Base-by-base conservation (phyloP, 1,139 yeast species). In the Yamadazyma jaroonii region DNA sequence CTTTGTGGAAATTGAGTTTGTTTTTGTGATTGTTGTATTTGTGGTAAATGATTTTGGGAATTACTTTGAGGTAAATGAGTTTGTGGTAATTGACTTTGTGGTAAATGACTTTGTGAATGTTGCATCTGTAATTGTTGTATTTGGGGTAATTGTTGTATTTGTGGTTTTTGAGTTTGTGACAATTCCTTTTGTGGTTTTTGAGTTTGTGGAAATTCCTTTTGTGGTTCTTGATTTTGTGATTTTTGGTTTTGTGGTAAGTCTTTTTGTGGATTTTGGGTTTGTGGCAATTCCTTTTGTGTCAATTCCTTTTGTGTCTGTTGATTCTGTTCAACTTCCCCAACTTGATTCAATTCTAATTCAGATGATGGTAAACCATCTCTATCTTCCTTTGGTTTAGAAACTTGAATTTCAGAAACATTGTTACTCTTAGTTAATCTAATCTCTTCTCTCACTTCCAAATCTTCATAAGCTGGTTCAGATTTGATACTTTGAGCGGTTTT, bases 401-500 rank as follows among this genome's bases (percentile, higher is more conserved):
- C n/a, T n/a, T 9, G 25, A 20, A 21, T 34, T 9, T 35, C 29
- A 2, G 49, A 45, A 2, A 50, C 45, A 23, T 40, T 42, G 28
- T 41, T 45, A 28, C 50, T 46, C 33, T 45, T 47, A n/a, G 41
- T 45, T 5, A 45, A 36, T 10, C 49, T 36, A 3, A 35, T 28
- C 9, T 31, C 17, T 5, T 29, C 33, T 3, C 23, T 26, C 9
- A 15, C 15, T 5, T 23, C 26, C n/a, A 33, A 9, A 25, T 37
- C 37, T 10, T 34, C 38, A 12, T 25, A n/a, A 1, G 38, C 38
- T 20, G 47, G 43, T 33, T 50, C 53, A 9, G 49, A 42, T 22
- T 44, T 47, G 4, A 43, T 36, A 33, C 52, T 50, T 30, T 51
- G 52, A 17, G 48, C 34, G 1, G 46, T 41, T 34, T 42, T 45